These are phyloP conservation scores for rapeseed (Brassica napus) DNA, from an alignment of 345 rosid species.

Conservation along the genomic window DNA sequence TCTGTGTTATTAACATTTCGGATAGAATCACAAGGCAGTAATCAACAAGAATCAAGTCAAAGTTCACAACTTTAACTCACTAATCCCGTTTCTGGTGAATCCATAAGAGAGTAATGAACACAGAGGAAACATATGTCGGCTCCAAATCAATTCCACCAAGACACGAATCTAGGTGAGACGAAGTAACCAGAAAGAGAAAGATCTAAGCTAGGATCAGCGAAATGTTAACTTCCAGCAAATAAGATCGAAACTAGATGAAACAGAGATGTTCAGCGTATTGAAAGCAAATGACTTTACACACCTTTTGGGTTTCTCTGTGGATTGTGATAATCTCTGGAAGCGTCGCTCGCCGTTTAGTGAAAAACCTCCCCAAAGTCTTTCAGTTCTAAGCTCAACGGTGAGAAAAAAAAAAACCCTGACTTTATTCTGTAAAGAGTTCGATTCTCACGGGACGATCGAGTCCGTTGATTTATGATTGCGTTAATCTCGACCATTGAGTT, in stretches of 20 bases:
- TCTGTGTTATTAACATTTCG: background rate
- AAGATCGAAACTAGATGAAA: background rate
- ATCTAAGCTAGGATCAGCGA: slow-evolving; percentile 11
- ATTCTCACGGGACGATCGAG: slow-evolving; percentile 17
- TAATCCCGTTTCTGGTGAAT: slow-evolving; percentile 13
- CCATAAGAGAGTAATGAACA: background rate
- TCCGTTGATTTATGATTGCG: slow-evolving; percentile 3
- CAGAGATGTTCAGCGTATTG: background rate
- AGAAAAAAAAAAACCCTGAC: slow-evolving; percentile 14
- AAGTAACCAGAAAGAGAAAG: background rate
- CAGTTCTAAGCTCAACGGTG: background rate
- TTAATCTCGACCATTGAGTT: slow-evolving; percentile 26
- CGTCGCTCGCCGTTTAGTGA: slow-evolving; percentile 16
- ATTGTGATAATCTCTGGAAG: slow-evolving; percentile 22
- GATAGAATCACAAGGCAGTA: background rate
- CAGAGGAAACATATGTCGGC: slow-evolving; percentile 2
- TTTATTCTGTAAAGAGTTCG: background rate
- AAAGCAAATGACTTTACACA: slow-evolving; percentile 10
- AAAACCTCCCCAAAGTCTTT: slow-evolving; percentile 9
- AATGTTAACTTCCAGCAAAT: background rate
- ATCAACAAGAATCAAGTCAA: slow-evolving; percentile 23
- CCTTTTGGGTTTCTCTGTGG: slow-evolving; percentile 5
- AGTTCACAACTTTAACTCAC: slow-evolving; percentile 14
- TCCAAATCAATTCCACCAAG: slow-evolving; percentile 11
- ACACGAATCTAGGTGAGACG: background rate